Evolutionary conservation across 345 rosid species (phyloP).

Genomic region (Populus alba): DNA sequence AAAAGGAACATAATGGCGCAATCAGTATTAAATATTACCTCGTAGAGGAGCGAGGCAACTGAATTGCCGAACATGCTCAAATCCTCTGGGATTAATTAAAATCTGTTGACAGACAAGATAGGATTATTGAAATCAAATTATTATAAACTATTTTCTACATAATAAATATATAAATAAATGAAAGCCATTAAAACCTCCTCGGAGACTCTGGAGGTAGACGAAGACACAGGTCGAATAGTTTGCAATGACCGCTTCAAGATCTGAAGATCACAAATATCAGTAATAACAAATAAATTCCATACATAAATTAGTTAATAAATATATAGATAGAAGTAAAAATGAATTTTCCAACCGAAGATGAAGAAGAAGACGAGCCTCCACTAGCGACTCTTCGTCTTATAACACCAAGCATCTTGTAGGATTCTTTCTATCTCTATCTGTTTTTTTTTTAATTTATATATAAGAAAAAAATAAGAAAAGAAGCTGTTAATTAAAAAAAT

Average conservation of each 20-base stretch:
- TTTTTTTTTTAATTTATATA: too few relatives aligned
- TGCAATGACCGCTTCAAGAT: conserved; percentile 39
- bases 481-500: background rate
- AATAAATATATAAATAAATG: background rate
- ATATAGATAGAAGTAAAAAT: background rate
- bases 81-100: conserved; percentile 39
- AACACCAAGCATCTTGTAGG: conserved; percentile 11
- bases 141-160: background rate
- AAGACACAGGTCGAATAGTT: conserved; percentile 33
- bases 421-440: conserved; percentile 4
- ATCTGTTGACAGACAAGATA: conserved; percentile 30
- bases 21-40: conserved; percentile 29
- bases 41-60: conserved; percentile 40
- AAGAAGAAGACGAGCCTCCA: conserved; percentile 15
- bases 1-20: background rate
- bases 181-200: conserved; percentile 32
- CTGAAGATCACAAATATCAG: conserved; percentile 21
- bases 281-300: background rate
- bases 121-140: too few relatives aligned
- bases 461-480: too few relatives aligned
- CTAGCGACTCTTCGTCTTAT: conserved; percentile 14
- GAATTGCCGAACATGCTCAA: conserved; percentile 39
- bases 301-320: background rate
- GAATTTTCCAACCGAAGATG: conserved; percentile 6
- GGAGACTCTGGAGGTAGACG: conserved; percentile 39